Percentiles rank a stretch among this genome's conserved stretches.
These are phyloP conservation scores for Suillus subluteus DNA, from an alignment of 768 basidiomycete genomes.

Conservation along the genomic window DNA sequence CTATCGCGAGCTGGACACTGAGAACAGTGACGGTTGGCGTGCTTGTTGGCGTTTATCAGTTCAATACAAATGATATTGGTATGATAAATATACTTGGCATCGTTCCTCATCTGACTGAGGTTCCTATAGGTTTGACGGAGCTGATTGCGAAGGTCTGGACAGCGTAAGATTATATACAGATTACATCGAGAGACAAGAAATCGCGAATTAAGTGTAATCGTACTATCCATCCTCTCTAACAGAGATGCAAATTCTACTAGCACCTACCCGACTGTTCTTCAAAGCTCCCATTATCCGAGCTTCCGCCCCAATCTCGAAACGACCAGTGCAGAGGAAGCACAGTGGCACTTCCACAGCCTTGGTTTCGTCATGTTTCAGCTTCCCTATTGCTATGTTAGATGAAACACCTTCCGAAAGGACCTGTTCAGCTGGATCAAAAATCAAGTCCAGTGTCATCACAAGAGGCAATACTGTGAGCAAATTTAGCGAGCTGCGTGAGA, in stretches of 20 bases:
- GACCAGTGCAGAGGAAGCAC: constrained; percentile 74
- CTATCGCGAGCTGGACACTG: constrained; percentile 71
- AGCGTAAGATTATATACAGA: constrained; percentile 48
- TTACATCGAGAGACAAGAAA: constrained; percentile 1
- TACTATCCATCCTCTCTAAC: constrained; percentile 16
- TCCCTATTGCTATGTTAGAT: constrained; percentile 64
- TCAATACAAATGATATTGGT: constrained; percentile 99
- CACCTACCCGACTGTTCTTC: constrained; percentile 25
- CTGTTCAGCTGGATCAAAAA: constrained; percentile 62
- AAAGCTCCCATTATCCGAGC: constrained; percentile 30
- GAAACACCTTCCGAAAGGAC: constrained; percentile 72
- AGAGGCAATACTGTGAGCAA: constrained; percentile 49
- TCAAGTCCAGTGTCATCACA: constrained; percentile 56
- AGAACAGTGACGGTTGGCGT: constrained; percentile 78
- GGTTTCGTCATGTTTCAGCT: constrained; percentile 57
- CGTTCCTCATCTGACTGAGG: not conserved
- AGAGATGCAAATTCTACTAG: constrained; percentile 20
- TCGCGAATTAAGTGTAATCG: constrained; percentile 14
- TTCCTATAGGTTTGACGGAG: constrained; percentile 74
- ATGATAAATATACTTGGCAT: constrained; percentile 33
- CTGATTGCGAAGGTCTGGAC: constrained; percentile 82
- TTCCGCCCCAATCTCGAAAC: constrained; percentile 53
- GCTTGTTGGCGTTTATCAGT: constrained; percentile 92
- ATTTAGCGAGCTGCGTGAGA: constrained; percentile 8
- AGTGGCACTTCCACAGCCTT: constrained; percentile 57